Conservation (phyloP, 129 eudicot species). For the Heracleum sosnowskyi region DNA sequence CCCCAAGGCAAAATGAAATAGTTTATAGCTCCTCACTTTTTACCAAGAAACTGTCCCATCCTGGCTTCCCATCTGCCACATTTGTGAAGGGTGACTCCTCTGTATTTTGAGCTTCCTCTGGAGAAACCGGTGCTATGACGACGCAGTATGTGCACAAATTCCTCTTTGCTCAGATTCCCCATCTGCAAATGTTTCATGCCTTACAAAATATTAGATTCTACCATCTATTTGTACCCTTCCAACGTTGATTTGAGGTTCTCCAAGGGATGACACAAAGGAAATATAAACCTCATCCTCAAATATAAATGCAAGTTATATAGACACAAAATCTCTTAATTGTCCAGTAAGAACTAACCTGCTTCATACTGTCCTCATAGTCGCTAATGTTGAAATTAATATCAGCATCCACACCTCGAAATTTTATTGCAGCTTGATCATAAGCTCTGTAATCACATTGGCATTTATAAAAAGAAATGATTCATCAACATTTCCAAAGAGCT, state of each 20-base stretch:
- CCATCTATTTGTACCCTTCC: not conserved
- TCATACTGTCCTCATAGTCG: slow-evolving; percentile 63
- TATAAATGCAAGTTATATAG: too few relatives aligned
- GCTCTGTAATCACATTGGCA: slow-evolving; percentile 33
- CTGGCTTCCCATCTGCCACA: slow-evolving; percentile 96
- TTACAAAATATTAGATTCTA: not conserved
- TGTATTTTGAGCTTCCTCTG: slow-evolving; percentile 64
- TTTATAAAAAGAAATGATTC: not conserved
- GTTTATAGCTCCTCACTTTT: slow-evolving; percentile 46
- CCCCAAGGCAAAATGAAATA: not conserved
- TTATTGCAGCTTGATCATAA: slow-evolving; percentile 69
- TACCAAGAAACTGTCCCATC: slow-evolving; percentile 81
- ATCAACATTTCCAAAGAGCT: not conserved
- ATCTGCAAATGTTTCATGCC: slow-evolving; percentile 33
- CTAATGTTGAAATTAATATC: slow-evolving; percentile 51
- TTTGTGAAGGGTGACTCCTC: slow-evolving; percentile 80
- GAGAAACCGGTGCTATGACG: slow-evolving; percentile 76
- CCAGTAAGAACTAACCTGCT: slow-evolving; percentile 33
- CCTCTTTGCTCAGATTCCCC: slow-evolving; percentile 65
- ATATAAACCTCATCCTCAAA: not conserved
- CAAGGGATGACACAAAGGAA: not conserved
- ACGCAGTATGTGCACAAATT: slow-evolving; percentile 74
- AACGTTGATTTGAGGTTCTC: not conserved
- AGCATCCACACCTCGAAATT: slow-evolving; percentile 66
- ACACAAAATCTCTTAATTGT: not conserved